A percentile compares a stretch with the other conserved stretches of the same genome.
These are phyloP conservation scores for Plasmodium sp. DNA, from an alignment of 169 alveolate species.

Conservation along the genomic window DNA sequence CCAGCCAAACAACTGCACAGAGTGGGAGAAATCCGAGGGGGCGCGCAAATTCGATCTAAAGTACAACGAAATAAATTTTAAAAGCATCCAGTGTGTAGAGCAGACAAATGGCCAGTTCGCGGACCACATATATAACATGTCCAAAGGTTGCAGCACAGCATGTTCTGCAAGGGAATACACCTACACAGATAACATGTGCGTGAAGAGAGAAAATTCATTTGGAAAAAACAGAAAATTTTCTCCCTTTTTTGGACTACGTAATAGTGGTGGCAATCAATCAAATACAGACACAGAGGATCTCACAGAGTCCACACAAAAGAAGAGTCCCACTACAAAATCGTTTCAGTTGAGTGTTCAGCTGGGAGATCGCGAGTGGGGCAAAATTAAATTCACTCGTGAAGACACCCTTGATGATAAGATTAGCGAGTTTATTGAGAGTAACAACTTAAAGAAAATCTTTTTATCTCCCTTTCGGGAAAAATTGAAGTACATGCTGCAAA, in stretches of 20 bases:
- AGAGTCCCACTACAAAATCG: neutral
- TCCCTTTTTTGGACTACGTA: constrained; percentile 60
- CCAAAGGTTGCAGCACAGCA: neutral
- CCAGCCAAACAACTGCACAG: neutral
- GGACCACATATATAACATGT: neutral
- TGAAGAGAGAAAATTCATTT: neutral
- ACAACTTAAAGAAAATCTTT: constrained; percentile 34
- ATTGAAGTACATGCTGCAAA: constrained; percentile 41
- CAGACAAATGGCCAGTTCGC: neutral
- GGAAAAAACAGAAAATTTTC: constrained; percentile 59
- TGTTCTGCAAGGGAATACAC: neutral
- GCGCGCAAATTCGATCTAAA: neutral
- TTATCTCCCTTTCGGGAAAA: constrained; percentile 42
- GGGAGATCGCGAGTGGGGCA: constrained; percentile 22
- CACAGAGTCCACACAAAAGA: neutral
- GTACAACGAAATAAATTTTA: neutral
- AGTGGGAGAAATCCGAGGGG: neutral
- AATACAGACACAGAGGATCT: neutral
- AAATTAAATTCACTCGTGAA: constrained; percentile 19
- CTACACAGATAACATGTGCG: neutral
- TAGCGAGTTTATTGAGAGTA: constrained; percentile 7
- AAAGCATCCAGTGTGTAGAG: neutral
- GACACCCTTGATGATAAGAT: constrained; percentile 54
- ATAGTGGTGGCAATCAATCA: constrained; percentile 12
- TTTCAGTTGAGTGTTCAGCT: constrained; percentile 62